phyloP scores from a whole-genome alignment of 257 asterid genomes.

The Jacaranda copaia region DNA sequence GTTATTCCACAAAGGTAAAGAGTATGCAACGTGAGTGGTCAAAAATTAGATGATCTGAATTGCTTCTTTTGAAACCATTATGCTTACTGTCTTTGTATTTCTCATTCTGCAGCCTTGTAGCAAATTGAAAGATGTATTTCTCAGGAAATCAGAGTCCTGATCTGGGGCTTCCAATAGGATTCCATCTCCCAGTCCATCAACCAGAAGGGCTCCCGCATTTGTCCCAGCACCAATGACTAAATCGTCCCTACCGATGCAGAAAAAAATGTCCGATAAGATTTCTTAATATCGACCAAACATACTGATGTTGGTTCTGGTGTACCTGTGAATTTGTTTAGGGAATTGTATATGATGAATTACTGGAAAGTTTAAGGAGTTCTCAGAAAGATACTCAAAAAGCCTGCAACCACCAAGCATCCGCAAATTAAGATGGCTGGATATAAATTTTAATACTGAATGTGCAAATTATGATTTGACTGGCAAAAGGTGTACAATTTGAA shows the following conservation, averaged over 20 bases:
- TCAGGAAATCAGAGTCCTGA: slow-evolving; percentile 83
- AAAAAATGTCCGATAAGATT: slow-evolving; percentile 29
- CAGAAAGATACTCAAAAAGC: slow-evolving; percentile 90
- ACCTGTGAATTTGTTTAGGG: slow-evolving; percentile 85
- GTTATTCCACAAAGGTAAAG: slow-evolving; percentile 27
- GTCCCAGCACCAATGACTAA: slow-evolving; percentile 93
- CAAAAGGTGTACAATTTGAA: slow-evolving; percentile 16
- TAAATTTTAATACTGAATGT: background rate
- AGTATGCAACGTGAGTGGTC: slow-evolving; percentile 1
- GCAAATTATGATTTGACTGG: background rate
- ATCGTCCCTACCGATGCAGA: slow-evolving; percentile 69
- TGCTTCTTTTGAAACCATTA: background rate
- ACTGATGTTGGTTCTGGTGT: slow-evolving; percentile 30
- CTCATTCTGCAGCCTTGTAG: slow-evolving; percentile 99
- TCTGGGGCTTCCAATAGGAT: slow-evolving; percentile 85
- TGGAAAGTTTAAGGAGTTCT: slow-evolving; percentile 80
- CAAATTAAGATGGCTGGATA: slow-evolving; percentile 14
- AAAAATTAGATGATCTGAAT: background rate
- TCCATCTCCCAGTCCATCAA: slow-evolving; percentile 99
- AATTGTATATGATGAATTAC: slow-evolving; percentile 94
- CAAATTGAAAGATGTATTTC: slow-evolving; percentile 92
- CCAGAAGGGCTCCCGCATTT: slow-evolving; percentile 89
- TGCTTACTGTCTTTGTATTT: slow-evolving; percentile 91
- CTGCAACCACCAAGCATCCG: slow-evolving; percentile 54
- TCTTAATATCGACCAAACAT: slow-evolving; percentile 17